phyloP scores from a whole-genome alignment of 192 early-diverging fungal genomes.

The Gaertneriomyces sp. region DNA sequence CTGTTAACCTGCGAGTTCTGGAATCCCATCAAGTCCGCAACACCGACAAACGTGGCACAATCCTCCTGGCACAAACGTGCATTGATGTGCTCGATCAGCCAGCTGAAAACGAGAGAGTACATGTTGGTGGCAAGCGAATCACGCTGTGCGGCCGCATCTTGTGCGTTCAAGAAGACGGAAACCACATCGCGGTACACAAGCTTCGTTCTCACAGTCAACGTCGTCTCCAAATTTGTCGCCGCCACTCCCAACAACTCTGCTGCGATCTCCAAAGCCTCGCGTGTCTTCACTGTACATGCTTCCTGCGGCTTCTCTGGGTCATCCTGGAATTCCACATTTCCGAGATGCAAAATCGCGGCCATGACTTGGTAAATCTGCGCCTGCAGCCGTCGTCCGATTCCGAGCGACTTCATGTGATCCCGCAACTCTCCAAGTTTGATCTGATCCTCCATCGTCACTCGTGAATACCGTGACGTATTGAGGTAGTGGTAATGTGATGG shows the following conservation, averaged over 20 bases:
- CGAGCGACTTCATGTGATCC: constrained; percentile 75
- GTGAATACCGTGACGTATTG: constrained; percentile 25
- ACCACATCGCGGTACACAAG: constrained; percentile 79
- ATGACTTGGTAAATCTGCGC: constrained; percentile 77
- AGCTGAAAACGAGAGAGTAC: constrained; percentile 84
- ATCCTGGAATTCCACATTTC: constrained; percentile 80
- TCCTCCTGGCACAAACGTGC: constrained; percentile 69
- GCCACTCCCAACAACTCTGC: constrained; percentile 80
- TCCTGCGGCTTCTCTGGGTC: constrained; percentile 65
- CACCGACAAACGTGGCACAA: constrained; percentile 78
- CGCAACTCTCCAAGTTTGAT: constrained; percentile 70
- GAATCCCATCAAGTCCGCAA: constrained; percentile 76
- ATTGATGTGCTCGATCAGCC: constrained; percentile 92
- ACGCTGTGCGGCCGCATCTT: constrained; percentile 72
- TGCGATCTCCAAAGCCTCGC: constrained; percentile 64
- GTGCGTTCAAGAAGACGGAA: constrained; percentile 82
- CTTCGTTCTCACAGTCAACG: constrained; percentile 78
- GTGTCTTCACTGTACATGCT: constrained; percentile 71
- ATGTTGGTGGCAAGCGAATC: constrained; percentile 77
- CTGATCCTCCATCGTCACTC: constrained; percentile 41
- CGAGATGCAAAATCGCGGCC: constrained; percentile 86
- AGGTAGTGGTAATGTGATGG: constrained; percentile 43
- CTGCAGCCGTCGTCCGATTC: constrained; percentile 61
- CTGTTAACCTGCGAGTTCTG: constrained; percentile 38
- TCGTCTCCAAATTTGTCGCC: constrained; percentile 61